phyloP scores from a whole-genome alignment of 257 asterid genomes.

The Gynochthodes officinalis region DNA sequence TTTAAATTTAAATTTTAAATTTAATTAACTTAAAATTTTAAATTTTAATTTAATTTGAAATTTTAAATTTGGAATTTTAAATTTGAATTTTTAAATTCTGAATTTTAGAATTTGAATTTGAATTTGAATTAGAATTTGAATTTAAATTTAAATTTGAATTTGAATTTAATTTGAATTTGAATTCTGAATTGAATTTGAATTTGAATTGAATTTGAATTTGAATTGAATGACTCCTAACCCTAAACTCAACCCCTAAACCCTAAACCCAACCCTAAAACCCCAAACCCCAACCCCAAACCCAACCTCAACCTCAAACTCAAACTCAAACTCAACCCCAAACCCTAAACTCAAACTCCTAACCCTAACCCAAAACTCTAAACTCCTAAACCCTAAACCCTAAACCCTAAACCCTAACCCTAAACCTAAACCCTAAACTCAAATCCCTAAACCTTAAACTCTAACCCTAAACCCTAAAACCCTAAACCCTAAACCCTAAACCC shows the following conservation, averaged over 20 bases:
- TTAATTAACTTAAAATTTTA: too few species aligned
- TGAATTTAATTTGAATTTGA: too few species aligned
- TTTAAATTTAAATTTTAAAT: not conserved
- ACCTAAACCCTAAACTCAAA: not conserved
- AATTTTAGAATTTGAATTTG: too few species aligned
- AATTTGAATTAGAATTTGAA: too few species aligned
- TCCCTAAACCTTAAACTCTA: not conserved
- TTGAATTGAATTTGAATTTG: too few species aligned
- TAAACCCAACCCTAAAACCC: slow-evolving; percentile 1
- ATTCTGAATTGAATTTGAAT: too few species aligned
- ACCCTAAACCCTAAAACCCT: slow-evolving; percentile 14
- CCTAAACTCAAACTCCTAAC: not conserved
- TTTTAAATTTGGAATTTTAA: too few species aligned
- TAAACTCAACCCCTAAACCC: not conserved
- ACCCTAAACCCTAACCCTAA: slow-evolving; percentile 26
- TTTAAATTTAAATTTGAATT: too few species aligned
- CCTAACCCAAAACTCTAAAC: slow-evolving; percentile 22
- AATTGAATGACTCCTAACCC: not conserved
- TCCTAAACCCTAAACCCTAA: slow-evolving; percentile 28
- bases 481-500: slow-evolving; percentile 19
- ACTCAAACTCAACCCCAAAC: slow-evolving; percentile 2
- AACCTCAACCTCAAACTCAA: slow-evolving; percentile 1
- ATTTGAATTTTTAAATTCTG: too few species aligned
- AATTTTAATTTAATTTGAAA: too few species aligned
- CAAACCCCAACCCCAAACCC: not conserved